Evolutionary conservation across 1,284 basidiomycete genomes (phyloP), one percentile per base, ranked within the genome.

Genomic region (Marasmius sp.): DNA sequence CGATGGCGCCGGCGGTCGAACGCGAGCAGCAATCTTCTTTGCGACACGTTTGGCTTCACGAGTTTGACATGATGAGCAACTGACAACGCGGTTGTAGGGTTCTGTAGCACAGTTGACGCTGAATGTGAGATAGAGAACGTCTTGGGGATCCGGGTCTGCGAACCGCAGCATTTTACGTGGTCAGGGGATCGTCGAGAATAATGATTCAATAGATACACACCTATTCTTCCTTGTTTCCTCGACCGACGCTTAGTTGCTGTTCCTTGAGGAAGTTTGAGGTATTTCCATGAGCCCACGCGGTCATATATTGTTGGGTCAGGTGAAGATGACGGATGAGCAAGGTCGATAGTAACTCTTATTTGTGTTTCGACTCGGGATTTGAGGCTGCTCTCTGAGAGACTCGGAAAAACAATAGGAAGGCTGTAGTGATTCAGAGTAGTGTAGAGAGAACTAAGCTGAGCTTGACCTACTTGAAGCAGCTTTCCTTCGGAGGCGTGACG

Each of bases 351-450:
- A 43, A 95, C 84, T 70, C 93, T 86, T 57, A 95, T 88, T 78
- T 95, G 95, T 0, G 95, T 97, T 75, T 97, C 95, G 22, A 97
- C 95, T 27, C 95, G 86, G 56, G 93, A 95, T 76, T 97, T 96
- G n/a, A 94, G 91, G 33, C 94, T 95, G 45, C 81, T 78, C 67
- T 88, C 84, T 9, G 94, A 93, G 48, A 97, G 86, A 68, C 89
- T 94, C 45, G 94, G 91, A 41, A 95, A 88, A 71, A 94, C 80
- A 66, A 94, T 88, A 33, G 88, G 83, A 61, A 93, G 83, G 68
- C 89, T 59, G 22, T 54, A 34, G 59, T 59, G 55, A 58, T 61
- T 37, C 61, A 37, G 61, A 51, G 33, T 18, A 49, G 60, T 58
- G 37, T 48, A 47, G 37, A 41, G 43, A 11, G 22, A 39, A 45